phyloP scores from a whole-genome alignment of 768 basidiomycete species.

The Pisolithus orientalis region DNA sequence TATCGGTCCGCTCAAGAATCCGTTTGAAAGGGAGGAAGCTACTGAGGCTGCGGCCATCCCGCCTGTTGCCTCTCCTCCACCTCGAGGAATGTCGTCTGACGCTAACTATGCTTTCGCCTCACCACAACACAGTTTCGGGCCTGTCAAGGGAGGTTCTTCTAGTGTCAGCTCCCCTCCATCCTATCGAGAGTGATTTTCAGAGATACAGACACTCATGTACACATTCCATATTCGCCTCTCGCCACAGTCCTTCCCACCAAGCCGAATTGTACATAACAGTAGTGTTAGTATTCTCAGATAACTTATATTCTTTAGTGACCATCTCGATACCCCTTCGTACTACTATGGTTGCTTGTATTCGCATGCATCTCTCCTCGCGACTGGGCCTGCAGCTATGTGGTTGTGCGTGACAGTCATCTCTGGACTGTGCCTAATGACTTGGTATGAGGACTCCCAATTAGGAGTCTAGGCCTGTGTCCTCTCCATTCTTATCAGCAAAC shows the following conservation, averaged over 20 bases:
- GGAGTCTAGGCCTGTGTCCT: too few species aligned
- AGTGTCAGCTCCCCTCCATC: conserved; percentile 13
- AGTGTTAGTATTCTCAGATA: conserved; percentile 7
- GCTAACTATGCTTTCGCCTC: conserved; percentile 21
- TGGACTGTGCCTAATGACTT: too few species aligned
- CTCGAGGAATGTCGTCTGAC: conserved; percentile 3
- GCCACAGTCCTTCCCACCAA: background rate
- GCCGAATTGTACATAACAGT: conserved; percentile 1
- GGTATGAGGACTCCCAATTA: too few species aligned
- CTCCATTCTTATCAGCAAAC: too few species aligned
- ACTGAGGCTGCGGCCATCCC: conserved; percentile 12
- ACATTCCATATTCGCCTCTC: background rate
- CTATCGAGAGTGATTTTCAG: background rate
- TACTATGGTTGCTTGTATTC: conserved; percentile 11
- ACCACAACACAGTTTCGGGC: conserved; percentile 19
- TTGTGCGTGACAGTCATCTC: too few species aligned
- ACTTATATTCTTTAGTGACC: conserved; percentile 16
- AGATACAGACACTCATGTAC: background rate
- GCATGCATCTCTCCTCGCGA: conserved; percentile 5
- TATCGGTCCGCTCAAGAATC: conserved; percentile 15
- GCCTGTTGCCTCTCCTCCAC: conserved; percentile 7
- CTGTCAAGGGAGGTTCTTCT: background rate
- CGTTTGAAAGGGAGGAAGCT: conserved; percentile 14
- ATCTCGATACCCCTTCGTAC: conserved; percentile 3
- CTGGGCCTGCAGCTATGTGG: background rate